phyloP scores from a whole-genome alignment of 202 grass and related monocot species.

The Zoysia matrella region DNA sequence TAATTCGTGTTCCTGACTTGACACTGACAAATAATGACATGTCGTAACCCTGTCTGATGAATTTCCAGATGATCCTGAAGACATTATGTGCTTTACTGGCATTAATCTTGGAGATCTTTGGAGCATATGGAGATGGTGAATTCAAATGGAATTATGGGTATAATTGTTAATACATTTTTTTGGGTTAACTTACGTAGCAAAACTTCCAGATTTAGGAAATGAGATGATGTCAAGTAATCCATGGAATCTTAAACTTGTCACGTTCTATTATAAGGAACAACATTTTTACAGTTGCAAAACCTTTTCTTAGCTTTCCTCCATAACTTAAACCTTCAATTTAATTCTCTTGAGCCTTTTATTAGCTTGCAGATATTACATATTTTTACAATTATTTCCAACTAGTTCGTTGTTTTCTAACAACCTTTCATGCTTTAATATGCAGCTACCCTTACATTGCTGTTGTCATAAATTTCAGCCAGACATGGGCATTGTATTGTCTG shows the following conservation, averaged over 20 bases:
- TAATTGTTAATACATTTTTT: not conserved
- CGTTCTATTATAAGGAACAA: not conserved
- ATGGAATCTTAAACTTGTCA: not conserved
- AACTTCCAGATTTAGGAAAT: not conserved
- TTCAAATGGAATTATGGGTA: conserved; percentile 97
- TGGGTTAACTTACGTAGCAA: too few relatives aligned
- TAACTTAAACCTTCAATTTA: not conserved
- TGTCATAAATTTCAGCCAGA: conserved; percentile 94
- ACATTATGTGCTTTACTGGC: conserved; percentile 81
- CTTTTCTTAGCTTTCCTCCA: not conserved
- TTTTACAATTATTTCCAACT: not conserved
- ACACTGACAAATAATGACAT: conserved; percentile 2
- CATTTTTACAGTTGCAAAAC: not conserved
- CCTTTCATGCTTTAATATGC: conserved; percentile 23
- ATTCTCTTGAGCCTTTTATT: not conserved
- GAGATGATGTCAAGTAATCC: not conserved
- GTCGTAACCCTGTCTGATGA: not conserved
- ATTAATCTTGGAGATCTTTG: conserved; percentile 77
- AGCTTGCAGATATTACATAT: not conserved
- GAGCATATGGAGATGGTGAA: conserved; percentile 83
- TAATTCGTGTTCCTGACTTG: not conserved
- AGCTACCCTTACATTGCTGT: conserved; percentile 86
- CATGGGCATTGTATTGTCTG: conserved; percentile 93
- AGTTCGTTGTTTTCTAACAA: not conserved
- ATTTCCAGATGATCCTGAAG: conserved; percentile 88